These are phyloP conservation scores for Sporothrix humicola DNA, from an alignment of 2,329 filamentous ascomycete species.

Conservation along the genomic window DNA sequence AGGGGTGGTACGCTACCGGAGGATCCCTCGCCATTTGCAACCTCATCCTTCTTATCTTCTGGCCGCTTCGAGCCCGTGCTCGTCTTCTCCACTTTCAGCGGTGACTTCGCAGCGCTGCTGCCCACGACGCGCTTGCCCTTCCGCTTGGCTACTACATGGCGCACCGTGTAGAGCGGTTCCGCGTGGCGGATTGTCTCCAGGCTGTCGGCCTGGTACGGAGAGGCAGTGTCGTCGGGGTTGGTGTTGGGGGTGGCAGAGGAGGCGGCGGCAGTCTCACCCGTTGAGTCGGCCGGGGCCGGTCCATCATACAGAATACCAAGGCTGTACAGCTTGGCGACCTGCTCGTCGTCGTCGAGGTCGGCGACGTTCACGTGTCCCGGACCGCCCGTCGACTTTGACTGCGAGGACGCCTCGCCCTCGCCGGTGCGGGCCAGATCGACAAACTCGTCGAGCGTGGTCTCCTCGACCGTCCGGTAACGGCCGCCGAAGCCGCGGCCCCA, in stretches of 20 bases:
- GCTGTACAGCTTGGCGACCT: constrained; percentile 21
- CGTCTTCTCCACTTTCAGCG: neutral
- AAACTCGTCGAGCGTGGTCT: constrained; percentile 28
- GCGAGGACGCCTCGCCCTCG: too few species aligned
- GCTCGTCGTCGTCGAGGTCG: constrained; percentile 17
- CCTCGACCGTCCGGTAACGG: neutral
- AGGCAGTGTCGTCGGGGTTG: neutral
- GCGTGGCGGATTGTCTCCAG: constrained; percentile 27
- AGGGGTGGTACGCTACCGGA: neutral
- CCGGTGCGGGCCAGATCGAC: neutral
- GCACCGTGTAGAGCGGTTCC: constrained; percentile 29
- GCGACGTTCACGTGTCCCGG: neutral
- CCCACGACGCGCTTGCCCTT: neutral
- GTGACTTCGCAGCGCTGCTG: constrained; percentile 29
- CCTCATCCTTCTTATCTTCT: neutral
- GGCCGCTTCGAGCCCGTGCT: neutral
- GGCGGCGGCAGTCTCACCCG: neutral
- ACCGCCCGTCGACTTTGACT: constrained; percentile 7
- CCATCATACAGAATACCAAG: constrained; percentile 24
- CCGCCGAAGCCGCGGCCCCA: neutral
- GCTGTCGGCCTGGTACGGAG: constrained; percentile 28
- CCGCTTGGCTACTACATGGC: constrained; percentile 25
- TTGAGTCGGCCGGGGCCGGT: neutral
- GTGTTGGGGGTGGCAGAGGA: neutral
- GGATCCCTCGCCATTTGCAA: neutral